Evolutionary conservation across 106 monocot species (phyloP), one percentile per base, ranked within the genome.

Genomic region (Gastrodia elata): DNA sequence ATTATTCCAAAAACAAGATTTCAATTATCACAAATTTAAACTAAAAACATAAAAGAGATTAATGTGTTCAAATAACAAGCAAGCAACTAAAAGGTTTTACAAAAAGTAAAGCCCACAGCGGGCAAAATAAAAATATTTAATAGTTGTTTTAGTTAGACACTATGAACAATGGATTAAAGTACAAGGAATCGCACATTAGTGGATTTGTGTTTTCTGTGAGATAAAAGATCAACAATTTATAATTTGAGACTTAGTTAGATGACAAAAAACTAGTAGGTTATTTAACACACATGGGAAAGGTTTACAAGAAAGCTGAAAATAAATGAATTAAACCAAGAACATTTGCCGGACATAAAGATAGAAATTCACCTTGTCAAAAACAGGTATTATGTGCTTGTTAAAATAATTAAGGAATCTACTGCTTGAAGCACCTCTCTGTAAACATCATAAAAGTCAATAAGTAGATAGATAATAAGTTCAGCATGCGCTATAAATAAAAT

Each of bases 341-440:
- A 61, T 32, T 61, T 61, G 32, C 32, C 27, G 20, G 32, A 30
- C 32, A 61, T 61, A 61, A 61, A 61, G 32, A 61, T 32, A 13
- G 2, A 1, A 32, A 14, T 33, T 52, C 79, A 98, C 98, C 98
- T 93, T 89, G 71, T 98, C 98, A 85, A 98, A 93, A 76, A 89
- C 93, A 79, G 98, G 98, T 65, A 98, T 71, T 27, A 98, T 82
- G 73, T 93, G 85, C 69, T 89, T 98, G 80, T 91, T 91, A 65
- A 83, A 85, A 76, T 93, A 98, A 75, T 49, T 83, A 36, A 98
- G 83, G 44, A 98, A 98, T 73, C 93, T 98, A 88, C 93, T 84
- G 72, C 91, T 83, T 33, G 91, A 87, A 68, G 93, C 93, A 71
- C 93, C 98, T 81, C 87, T 91, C 98, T 98, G 83, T 27, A 43